phyloP scores from a whole-genome alignment of 2,329 filamentous ascomycete genomes.

The Ambrosiella xylebori region DNA sequence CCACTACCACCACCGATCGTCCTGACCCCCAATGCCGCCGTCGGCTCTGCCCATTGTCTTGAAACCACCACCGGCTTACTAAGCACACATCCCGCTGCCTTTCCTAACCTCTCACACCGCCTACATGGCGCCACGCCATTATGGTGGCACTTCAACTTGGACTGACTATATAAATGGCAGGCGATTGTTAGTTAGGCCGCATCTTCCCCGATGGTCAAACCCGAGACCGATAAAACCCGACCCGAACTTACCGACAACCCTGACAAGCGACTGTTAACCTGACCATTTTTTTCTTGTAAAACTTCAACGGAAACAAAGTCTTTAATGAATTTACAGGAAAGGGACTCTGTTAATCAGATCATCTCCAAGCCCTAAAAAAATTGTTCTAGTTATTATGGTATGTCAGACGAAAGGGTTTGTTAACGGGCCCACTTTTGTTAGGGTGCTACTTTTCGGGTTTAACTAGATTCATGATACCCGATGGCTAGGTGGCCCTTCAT shows the following conservation, averaged over 20 bases:
- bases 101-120: slow-evolving; percentile 5
- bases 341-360: too few species aligned
- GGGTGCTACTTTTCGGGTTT: too few species aligned
- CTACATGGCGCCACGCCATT: slow-evolving; percentile 7
- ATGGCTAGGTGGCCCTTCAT: too few species aligned
- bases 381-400: too few species aligned
- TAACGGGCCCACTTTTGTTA: too few species aligned
- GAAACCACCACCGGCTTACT: not conserved
- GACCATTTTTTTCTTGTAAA: slow-evolving; percentile 6
- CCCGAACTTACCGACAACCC: slow-evolving; percentile 4
- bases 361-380: too few species aligned
- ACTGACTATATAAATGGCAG: slow-evolving; percentile 2
- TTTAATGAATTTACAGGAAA: too few species aligned
- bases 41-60: not conserved
- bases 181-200: not conserved
- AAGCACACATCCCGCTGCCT: slow-evolving; percentile 5
- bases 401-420: too few species aligned
- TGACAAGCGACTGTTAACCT: slow-evolving; percentile 10
- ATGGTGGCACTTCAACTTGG: slow-evolving; percentile 12
- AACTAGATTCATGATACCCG: too few species aligned
- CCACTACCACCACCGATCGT: too few species aligned
- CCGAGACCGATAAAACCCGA: not conserved
- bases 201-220: not conserved
- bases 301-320: not conserved
- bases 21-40: not conserved